These are phyloP conservation scores for Coemansia sp. DNA, from an alignment of 192 early-diverging fungal species.

Conservation along the genomic window DNA sequence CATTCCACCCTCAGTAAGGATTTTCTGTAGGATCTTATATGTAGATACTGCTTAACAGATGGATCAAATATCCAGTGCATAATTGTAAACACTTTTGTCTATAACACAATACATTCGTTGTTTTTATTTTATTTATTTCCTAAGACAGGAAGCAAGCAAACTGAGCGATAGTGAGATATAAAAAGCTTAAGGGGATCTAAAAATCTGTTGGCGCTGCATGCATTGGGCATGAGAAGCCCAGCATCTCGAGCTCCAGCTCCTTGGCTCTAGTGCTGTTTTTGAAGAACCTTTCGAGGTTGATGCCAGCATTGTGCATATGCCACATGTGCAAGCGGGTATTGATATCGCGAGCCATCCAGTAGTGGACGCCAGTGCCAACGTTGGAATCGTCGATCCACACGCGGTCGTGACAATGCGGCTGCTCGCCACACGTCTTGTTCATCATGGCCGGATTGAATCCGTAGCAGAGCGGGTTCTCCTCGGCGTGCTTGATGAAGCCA, in stretches of 20 bases:
- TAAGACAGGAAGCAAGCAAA: no score
- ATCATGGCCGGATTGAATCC: conserved; percentile 26
- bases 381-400: conserved; percentile 53
- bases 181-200: conserved; percentile 10
- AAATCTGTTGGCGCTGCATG: conserved; percentile 30
- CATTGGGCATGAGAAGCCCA: conserved; percentile 50
- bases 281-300: conserved; percentile 12
- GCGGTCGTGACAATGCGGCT: conserved; percentile 43
- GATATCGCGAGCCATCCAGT: conserved; percentile 54
- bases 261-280: conserved; percentile 37
- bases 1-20: no score
- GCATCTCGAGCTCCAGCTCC: conserved; percentile 49
- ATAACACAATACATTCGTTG: no score
- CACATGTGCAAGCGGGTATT: conserved; percentile 43
- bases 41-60: no score
- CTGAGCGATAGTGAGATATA: no score
- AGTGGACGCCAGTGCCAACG: conserved; percentile 39
- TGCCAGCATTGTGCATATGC: conserved; percentile 35
- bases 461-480: conserved; percentile 38
- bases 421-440: conserved; percentile 37
- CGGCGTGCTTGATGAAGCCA: conserved; percentile 51
- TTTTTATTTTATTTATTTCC: no score
- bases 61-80: no score
- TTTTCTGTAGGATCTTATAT: no score
- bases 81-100: no score